A percentile compares a stretch with the other conserved stretches of the same genome.
Evolutionary conservation across 257 asterid species (phyloP).

Genomic region (Schizonepeta tenuifolia): DNA sequence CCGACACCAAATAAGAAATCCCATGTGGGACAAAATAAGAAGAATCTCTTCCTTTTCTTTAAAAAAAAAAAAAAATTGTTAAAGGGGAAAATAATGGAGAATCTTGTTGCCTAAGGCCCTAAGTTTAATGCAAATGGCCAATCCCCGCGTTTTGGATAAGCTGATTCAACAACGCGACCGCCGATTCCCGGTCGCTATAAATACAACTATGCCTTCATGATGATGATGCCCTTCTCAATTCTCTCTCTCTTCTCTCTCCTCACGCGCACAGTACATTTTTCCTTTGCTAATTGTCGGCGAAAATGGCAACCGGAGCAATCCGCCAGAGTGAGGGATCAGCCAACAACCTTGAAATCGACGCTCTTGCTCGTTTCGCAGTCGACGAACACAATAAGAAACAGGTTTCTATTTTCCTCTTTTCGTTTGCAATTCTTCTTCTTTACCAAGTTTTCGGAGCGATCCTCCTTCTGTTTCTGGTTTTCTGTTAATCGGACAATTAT

Average conservation of each 20-base stretch:
- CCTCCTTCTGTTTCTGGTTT: no score
- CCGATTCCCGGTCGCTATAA: constrained; percentile 32
- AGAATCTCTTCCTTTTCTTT: no score
- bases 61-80: no score
- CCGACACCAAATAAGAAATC: neutral
- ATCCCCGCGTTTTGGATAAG: constrained; percentile 26
- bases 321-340: constrained; percentile 55
- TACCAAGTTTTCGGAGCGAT: neutral
- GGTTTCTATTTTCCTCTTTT: constrained; percentile 38
- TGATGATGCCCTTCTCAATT: constrained; percentile 2
- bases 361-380: constrained; percentile 82
- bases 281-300: neutral
- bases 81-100: neutral
- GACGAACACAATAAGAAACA: constrained; percentile 71
- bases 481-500: neutral
- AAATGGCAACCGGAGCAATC: constrained; percentile 64
- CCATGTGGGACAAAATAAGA: neutral
- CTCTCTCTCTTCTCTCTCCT: neutral
- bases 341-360: constrained; percentile 69
- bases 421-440: neutral
- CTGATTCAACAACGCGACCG: constrained; percentile 25
- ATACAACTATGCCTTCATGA: no score
- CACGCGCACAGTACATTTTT: neutral
- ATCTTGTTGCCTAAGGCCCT: constrained; percentile 17
- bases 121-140: constrained; percentile 15